A percentile compares a stretch with the other conserved stretches of the same genome.
Conservation (phyloP, 768 basidiomycete species). For the Leccinum boreale region DNA sequence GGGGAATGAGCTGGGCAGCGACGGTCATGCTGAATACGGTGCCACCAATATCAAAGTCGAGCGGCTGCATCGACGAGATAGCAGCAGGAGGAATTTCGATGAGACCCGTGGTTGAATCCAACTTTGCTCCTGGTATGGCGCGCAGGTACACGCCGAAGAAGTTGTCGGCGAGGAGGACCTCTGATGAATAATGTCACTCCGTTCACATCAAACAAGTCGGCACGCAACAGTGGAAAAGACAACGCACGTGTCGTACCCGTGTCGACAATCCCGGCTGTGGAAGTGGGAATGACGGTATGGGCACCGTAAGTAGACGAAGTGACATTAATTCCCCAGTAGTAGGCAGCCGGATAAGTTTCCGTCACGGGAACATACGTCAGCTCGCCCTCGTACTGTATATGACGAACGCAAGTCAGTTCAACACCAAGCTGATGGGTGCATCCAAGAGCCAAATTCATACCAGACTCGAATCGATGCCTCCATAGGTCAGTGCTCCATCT, state of each 20-base stretch:
- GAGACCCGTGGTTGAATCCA: background rate
- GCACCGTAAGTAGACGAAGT: conserved; percentile 14
- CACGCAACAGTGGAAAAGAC: background rate
- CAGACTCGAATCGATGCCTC: background rate
- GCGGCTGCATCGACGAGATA: conserved; percentile 3
- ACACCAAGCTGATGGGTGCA: background rate
- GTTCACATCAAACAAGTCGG: background rate
- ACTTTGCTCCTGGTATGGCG: conserved; percentile 14
- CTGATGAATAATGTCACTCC: background rate
- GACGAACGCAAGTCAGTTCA: background rate
- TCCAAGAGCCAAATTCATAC: background rate
- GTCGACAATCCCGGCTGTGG: background rate
- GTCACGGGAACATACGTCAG: conserved; percentile 28
- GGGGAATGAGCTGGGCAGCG: background rate
- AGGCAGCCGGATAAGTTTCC: conserved; percentile 18
- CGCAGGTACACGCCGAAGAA: conserved; percentile 6
- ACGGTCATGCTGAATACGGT: background rate
- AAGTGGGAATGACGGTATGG: conserved; percentile 9
- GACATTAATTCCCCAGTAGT: conserved; percentile 31
- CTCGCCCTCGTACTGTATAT: conserved; percentile 19
- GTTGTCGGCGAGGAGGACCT: conserved; percentile 12
- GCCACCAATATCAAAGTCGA: conserved; percentile 9
- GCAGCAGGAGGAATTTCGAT: conserved; percentile 10
- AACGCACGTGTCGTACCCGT: background rate
- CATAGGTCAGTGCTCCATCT: background rate